These are phyloP conservation scores for Geotrichum restrictum DNA, from an alignment of 1,139 yeast genomes.

Conservation along the genomic window DNA sequence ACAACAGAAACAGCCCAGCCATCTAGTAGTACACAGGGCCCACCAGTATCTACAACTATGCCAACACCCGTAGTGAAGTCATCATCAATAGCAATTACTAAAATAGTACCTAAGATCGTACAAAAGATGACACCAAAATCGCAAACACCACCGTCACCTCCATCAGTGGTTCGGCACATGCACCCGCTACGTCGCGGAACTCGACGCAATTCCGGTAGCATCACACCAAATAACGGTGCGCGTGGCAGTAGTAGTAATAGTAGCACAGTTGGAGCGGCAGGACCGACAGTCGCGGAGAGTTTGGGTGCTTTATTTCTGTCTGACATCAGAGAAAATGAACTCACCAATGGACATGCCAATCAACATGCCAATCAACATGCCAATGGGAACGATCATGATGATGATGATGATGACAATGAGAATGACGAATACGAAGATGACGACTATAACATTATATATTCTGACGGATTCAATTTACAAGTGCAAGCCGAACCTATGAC, in stretches of 20 bases:
- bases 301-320: too few species aligned
- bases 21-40: too few species aligned
- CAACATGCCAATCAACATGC: not conserved
- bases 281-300: not conserved
- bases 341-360: not conserved
- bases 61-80: too few species aligned
- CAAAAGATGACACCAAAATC: not conserved
- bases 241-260: not conserved
- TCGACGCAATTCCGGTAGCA: not conserved
- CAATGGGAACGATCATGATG: not conserved
- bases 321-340: too few species aligned
- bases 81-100: too few species aligned
- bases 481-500: not conserved
- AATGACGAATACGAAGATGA: too few species aligned
- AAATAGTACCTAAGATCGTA: too few species aligned
- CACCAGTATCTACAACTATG: too few species aligned
- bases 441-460: slow-evolving; percentile 9
- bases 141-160: not conserved
- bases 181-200: slow-evolving; percentile 17
- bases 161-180: slow-evolving; percentile 9
- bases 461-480: slow-evolving; percentile 1
- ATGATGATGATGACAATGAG: slow-evolving; percentile 16
- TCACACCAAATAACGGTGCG: too few species aligned
- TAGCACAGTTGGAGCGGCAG: not conserved
- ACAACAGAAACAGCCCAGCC: too few species aligned